phyloP scores from a whole-genome alignment of 1,284 basidiomycete genomes.

The Mycosarcoma mackinlayi region DNA sequence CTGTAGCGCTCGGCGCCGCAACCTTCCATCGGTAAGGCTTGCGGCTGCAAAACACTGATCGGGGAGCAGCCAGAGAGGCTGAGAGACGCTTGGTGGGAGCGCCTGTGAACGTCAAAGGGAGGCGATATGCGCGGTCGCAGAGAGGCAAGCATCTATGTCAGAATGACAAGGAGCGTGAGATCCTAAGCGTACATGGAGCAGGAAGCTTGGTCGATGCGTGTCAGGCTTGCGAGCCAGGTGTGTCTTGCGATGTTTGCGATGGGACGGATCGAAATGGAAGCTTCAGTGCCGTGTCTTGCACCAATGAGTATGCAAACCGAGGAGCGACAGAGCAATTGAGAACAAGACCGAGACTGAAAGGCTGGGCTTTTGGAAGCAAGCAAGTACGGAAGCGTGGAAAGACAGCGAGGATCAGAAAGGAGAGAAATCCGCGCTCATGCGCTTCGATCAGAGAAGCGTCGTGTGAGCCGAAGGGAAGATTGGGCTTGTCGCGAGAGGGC shows the following conservation, averaged over 20 bases:
- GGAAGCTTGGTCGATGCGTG: no score
- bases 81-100: background rate
- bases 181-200: background rate
- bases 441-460: no score
- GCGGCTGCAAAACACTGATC: background rate
- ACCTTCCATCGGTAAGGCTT: slow-evolving; percentile 15
- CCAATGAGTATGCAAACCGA: no score
- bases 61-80: background rate
- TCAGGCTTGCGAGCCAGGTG: no score
- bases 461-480: no score
- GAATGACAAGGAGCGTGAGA: slow-evolving; percentile 11
- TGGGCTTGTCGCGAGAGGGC: no score
- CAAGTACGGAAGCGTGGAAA: no score
- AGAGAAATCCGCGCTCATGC: no score
- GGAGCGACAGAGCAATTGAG: no score
- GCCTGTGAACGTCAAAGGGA: slow-evolving; percentile 13
- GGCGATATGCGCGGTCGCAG: slow-evolving; percentile 36
- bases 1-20: slow-evolving; percentile 25
- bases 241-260: background rate
- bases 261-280: background rate
- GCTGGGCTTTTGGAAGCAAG: no score
- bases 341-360: no score
- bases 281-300: background rate
- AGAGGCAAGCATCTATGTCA: slow-evolving; percentile 43
- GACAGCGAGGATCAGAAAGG: no score